Conservation (phyloP, 257 asterid genomes). For the Nicotiana noctiflora region DNA sequence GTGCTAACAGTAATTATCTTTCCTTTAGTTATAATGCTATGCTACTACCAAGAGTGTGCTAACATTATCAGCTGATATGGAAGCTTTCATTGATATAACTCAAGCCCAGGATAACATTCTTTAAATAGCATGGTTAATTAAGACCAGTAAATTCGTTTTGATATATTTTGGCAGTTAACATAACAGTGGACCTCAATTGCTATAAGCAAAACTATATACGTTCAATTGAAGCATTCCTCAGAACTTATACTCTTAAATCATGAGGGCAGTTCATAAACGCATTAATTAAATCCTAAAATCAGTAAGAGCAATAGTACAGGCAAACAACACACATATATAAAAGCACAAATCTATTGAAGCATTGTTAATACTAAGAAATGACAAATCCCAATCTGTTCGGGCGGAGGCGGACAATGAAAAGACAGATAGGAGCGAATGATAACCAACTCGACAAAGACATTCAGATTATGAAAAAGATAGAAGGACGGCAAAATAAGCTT, state of each 20-base stretch:
- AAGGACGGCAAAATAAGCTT: no score
- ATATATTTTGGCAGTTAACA: background rate
- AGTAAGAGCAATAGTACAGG: background rate
- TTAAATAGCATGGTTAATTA: background rate
- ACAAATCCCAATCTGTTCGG: no score
- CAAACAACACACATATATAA: background rate
- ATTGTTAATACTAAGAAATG: no score
- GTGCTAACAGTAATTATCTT: background rate
- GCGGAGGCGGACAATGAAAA: no score
- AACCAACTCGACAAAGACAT: no score
- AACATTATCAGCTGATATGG: background rate
- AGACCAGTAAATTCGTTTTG: background rate
- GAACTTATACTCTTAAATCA: background rate
- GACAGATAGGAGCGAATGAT: no score
- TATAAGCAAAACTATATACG: background rate
- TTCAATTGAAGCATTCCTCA: background rate
- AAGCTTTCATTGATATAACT: background rate
- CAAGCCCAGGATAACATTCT: background rate
- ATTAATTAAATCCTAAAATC: background rate
- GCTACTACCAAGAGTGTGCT: background rate
- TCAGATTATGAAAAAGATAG: no score
- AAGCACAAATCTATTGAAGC: background rate
- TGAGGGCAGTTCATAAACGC: background rate
- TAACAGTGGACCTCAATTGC: background rate
- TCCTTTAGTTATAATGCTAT: background rate